phyloP scores from a whole-genome alignment of 306 rosid species.

The Prunus persica region Prunus_persica_NCBIv2 NC_034013.1:11677501-11678000 shows the following conservation, averaged over 20 bases:
- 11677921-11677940: constrained; percentile 2
- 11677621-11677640: constrained; percentile 16
- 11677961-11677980: constrained; percentile 16
- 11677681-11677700: constrained; percentile 39
- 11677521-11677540: constrained; percentile 8
- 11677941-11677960: constrained; percentile 17
- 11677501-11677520: constrained; percentile 1
- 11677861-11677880: constrained; percentile 16
- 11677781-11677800: constrained; percentile 14
- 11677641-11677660: constrained; percentile 17
- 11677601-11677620: constrained; percentile 25
- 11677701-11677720: constrained; percentile 13
- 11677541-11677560: not conserved
- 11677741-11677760: constrained; percentile 9
- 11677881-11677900: constrained; percentile 20
- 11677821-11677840: constrained; percentile 7
- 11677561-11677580: constrained; percentile 5
- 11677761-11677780: not conserved
- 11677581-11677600: constrained; percentile 4
- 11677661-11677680: constrained; percentile 25
- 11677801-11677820: not conserved
- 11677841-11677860: not conserved
- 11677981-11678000: constrained; percentile 1
- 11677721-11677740: constrained; percentile 24
- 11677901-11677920: constrained; percentile 13